Evolutionary conservation across 2,329 filamentous ascomycete genomes (phyloP).

Genomic region (Hypocrella siamensis): DNA sequence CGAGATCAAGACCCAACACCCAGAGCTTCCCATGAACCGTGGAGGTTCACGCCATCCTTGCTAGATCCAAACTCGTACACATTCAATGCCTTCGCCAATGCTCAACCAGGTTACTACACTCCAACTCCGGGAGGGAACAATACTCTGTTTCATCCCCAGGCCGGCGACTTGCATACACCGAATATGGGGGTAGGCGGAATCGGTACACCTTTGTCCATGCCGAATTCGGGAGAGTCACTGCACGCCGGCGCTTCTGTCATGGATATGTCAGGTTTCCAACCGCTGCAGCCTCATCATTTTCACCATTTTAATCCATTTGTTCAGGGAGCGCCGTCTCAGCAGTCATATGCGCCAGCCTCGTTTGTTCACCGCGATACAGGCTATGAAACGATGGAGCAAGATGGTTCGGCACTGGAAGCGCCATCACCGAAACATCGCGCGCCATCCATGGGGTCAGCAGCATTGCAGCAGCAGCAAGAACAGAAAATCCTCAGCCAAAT

Average conservation of each 20-base stretch:
- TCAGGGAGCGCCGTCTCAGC: slow-evolving; percentile 38
- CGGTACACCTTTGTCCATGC: slow-evolving; percentile 67
- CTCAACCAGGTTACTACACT: slow-evolving; percentile 72
- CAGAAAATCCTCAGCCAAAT: slow-evolving; percentile 30
- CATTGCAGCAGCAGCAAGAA: slow-evolving; percentile 26
- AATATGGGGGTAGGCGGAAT: slow-evolving; percentile 59
- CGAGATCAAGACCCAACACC: slow-evolving; percentile 70
- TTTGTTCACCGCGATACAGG: slow-evolving; percentile 70
- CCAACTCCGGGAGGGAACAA: slow-evolving; percentile 71
- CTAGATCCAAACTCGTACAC: slow-evolving; percentile 74
- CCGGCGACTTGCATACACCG: slow-evolving; percentile 77
- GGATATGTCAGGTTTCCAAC: slow-evolving; percentile 55
- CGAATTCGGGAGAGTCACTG: slow-evolving; percentile 49
- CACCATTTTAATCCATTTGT: slow-evolving; percentile 58
- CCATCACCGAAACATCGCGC: slow-evolving; percentile 35
- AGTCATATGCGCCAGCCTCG: slow-evolving; percentile 57
- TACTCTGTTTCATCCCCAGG: slow-evolving; percentile 67
- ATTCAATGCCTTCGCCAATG: slow-evolving; percentile 66
- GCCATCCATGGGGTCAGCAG: slow-evolving; percentile 31
- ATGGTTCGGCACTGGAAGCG: slow-evolving; percentile 50
- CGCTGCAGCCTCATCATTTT: slow-evolving; percentile 43
- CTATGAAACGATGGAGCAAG: slow-evolving; percentile 67
- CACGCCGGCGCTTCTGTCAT: slow-evolving; percentile 42
- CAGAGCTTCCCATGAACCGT: slow-evolving; percentile 62
- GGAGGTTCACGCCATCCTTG: slow-evolving; percentile 78